Conservation (phyloP, 2,329 filamentous ascomycete genomes). For the Colletotrichum phormii region DNA sequence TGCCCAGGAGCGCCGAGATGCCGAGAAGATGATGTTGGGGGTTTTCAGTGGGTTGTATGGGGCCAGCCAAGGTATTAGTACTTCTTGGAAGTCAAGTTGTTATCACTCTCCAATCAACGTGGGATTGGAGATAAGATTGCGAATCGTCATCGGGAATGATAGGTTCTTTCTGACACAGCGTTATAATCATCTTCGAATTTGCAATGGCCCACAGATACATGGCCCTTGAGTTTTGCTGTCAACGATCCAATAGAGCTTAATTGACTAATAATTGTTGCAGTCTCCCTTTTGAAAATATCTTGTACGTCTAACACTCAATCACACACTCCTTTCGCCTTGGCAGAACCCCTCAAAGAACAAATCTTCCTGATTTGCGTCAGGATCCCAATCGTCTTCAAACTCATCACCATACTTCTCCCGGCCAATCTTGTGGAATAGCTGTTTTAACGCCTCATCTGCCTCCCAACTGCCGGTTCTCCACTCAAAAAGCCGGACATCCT, state of each 20-base stretch:
- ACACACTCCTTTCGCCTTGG: neutral
- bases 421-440: constrained; percentile 9
- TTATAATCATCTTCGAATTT: neutral
- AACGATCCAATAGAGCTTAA: no score
- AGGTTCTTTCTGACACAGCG: neutral
- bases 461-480: neutral
- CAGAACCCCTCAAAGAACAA: constrained; percentile 15
- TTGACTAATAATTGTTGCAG: neutral
- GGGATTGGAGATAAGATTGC: neutral
- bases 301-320: neutral
- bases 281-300: no score
- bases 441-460: neutral
- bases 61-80: constrained; percentile 26
- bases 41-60: constrained; percentile 9
- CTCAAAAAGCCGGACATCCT: neutral
- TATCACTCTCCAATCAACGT: constrained; percentile 33
- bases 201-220: no score
- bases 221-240: neutral
- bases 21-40: neutral
- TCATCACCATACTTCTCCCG: neutral
- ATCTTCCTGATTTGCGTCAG: constrained; percentile 12
- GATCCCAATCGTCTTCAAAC: neutral
- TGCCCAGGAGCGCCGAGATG: constrained; percentile 1
- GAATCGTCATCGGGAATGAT: neutral
- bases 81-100: constrained; percentile 24